These are phyloP conservation scores for Parasitella parasitica DNA, from an alignment of 371 early-diverging fungal species.

Conservation along the genomic window DNA sequence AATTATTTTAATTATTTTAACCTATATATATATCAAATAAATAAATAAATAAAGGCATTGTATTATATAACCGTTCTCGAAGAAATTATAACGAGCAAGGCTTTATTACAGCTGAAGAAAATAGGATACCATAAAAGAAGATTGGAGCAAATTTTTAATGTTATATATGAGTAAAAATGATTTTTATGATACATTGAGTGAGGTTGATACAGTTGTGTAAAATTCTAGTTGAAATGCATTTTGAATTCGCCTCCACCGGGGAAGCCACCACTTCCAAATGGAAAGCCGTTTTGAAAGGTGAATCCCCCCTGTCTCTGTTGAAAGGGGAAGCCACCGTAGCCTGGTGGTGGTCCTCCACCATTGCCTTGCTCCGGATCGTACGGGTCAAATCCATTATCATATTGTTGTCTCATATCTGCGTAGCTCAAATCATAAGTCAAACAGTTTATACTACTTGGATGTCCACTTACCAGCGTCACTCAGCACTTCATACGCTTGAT, in stretches of 20 bases:
- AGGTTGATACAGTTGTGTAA: not conserved
- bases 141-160: too few species aligned
- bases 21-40: too few species aligned
- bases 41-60: too few species aligned
- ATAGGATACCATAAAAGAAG: too few species aligned
- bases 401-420: conserved; percentile 63
- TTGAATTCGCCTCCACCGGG: conserved; percentile 16
- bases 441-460: too few species aligned
- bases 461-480: conserved; percentile 74
- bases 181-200: not conserved
- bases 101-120: too few species aligned
- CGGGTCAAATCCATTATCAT: conserved; percentile 93
- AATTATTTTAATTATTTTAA: too few species aligned
- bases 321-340: conserved; percentile 30
- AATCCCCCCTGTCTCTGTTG: conserved; percentile 45
- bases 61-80: too few species aligned
- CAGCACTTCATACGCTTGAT: conserved; percentile 91
- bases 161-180: too few species aligned
- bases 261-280: conserved; percentile 13
- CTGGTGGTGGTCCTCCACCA: conserved; percentile 27
- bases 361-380: conserved; percentile 75
- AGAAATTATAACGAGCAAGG: too few species aligned
- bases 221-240: conserved; percentile 13
- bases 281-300: conserved; percentile 16
- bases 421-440: not conserved